phyloP scores from a whole-genome alignment of 768 basidiomycete genomes.

The Neoboletus magnificus region DNA sequence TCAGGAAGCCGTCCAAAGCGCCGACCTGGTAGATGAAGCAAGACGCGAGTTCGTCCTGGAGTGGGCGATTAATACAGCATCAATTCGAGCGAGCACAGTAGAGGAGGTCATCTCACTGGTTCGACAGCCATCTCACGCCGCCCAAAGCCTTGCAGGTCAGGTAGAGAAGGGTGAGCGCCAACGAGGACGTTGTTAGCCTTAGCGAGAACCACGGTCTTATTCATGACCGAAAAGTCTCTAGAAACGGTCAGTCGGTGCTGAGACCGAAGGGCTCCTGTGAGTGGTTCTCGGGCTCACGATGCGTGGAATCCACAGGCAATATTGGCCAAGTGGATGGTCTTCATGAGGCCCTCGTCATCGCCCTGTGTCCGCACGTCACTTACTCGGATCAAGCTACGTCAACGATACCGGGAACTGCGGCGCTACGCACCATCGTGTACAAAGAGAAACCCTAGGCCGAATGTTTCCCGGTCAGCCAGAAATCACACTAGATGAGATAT shows the following conservation, averaged over 20 bases:
- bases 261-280: not conserved
- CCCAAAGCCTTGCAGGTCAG: constrained; percentile 63
- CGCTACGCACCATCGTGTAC: constrained; percentile 40
- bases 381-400: not conserved
- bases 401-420: not conserved
- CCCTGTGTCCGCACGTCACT: constrained; percentile 30
- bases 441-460: constrained; percentile 47
- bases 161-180: constrained; percentile 66
- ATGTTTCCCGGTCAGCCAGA: constrained; percentile 1
- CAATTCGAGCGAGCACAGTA: not conserved
- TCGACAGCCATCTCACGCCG: constrained; percentile 61
- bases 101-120: constrained; percentile 37
- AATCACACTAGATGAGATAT: not conserved
- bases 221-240: constrained; percentile 65
- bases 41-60: constrained; percentile 50
- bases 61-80: not conserved
- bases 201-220: constrained; percentile 55
- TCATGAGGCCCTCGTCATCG: constrained; percentile 52
- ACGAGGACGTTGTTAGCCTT: constrained; percentile 53
- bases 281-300: constrained; percentile 36
- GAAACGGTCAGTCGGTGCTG: not conserved
- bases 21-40: constrained; percentile 68
- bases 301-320: constrained; percentile 71
- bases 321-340: constrained; percentile 57
- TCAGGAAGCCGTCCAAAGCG: constrained; percentile 59